Base-by-base conservation (phyloP, 352 stramenopile genomes). In the Pythium monospermum region DNA sequence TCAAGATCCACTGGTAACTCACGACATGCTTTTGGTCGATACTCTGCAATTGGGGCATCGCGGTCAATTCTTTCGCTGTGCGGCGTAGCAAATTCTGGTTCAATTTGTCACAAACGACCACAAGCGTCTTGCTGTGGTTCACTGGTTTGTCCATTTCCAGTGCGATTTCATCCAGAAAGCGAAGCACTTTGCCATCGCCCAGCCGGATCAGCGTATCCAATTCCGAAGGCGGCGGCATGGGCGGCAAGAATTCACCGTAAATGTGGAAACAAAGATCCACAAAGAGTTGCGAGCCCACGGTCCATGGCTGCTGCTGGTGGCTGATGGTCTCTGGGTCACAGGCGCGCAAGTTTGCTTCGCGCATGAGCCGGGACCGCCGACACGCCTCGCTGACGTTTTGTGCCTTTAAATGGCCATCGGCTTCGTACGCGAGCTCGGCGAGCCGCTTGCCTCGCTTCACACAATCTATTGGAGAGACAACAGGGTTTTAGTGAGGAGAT, bases 1-100 rank as follows among this genome's bases (percentile, higher is more conserved):
- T 87, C 42, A 94, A 76, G 30, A 94, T 65, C 83, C 83, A 94
- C 55, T 90, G 67, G 59, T 91, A 94, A 61, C 82, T 90, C 33
- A 94, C 78, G 54, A 89, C 79, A 18, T 68, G 55, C 33, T 73
- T 65, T 16, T 59, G 48, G 2, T 47, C 53, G 7, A 83, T 44
- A n/a, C 40, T 33, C 37, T 71, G 71, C 10, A 90, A 44, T 42
- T 83, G 64, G 23, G 68, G 64, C 31, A 73, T 48, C 7, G 58
- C 47, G 35, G 56, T 70, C n/a, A 90, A 51, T 32, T 62, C 59
- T n/a, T 67, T 67, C 6, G 47, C 42, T 19, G 37, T 51, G 35
- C 76, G 64, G 22, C 71, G 66, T 22, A 87, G 50, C 49, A 71
- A 71, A n/a, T 61, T 59, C 13, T 76, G 67, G 52, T 87, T 87